These are phyloP conservation scores for Uronychia setigera DNA, from an alignment of 73 alveolate species.

Conservation along the genomic window DNA sequence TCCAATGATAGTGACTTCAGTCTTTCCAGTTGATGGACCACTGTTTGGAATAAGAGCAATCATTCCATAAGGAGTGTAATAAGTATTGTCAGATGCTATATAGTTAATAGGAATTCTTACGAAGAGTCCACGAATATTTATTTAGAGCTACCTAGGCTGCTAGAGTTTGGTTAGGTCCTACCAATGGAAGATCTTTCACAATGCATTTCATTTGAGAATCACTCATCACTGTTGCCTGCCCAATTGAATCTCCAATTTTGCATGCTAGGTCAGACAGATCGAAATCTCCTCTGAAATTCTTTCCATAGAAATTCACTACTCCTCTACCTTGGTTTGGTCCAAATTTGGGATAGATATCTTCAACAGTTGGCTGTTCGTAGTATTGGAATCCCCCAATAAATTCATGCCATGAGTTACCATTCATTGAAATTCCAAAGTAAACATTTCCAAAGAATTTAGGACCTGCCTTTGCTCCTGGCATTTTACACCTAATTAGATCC, in stretches of 20 bases:
- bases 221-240: slow-evolving; percentile 76
- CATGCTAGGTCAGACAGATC: slow-evolving; percentile 77
- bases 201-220: slow-evolving; percentile 74
- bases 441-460: slow-evolving; percentile 80
- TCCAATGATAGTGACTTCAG: slow-evolving; percentile 82
- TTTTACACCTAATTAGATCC: slow-evolving; percentile 76
- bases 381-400: slow-evolving; percentile 88
- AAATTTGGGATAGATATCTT: slow-evolving; percentile 77
- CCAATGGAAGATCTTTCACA: slow-evolving; percentile 74
- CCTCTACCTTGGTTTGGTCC: slow-evolving; percentile 91
- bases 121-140: slow-evolving; percentile 79
- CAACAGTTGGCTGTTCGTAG: slow-evolving; percentile 81
- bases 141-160: slow-evolving; percentile 86
- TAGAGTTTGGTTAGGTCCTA: slow-evolving; percentile 63
- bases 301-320: slow-evolving; percentile 83
- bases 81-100: slow-evolving; percentile 63
- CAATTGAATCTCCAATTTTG: slow-evolving; percentile 81
- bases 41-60: slow-evolving; percentile 81
- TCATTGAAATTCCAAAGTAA: slow-evolving; percentile 76
- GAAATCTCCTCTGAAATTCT: slow-evolving; percentile 88
- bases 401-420: slow-evolving; percentile 77
- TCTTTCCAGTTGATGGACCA: slow-evolving; percentile 91
- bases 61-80: slow-evolving; percentile 78
- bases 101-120: neutral
- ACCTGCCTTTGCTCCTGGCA: slow-evolving; percentile 75